Base-by-base conservation (phyloP, 306 rosid genomes). In the Erythrophleum fordii region DNA sequence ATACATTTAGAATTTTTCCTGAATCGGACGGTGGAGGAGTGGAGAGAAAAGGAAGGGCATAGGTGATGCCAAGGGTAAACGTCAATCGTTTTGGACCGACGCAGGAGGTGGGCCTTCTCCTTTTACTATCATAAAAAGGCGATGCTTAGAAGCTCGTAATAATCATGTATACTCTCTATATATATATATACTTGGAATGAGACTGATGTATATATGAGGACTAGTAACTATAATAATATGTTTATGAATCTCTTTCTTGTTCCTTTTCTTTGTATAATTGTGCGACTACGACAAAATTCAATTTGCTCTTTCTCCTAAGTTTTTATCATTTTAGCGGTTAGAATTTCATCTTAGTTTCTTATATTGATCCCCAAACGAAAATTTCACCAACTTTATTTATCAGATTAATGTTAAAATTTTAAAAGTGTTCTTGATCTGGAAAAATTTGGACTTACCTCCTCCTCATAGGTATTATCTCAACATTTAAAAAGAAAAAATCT, bases 141-240 rank as follows among this genome's bases (percentile, higher is more conserved):
- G 18, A 85, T 28, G 74, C 65, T 44, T 72, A 71, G 73, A 79
- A 66, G 64, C 78, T 74, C 45, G 65, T 44, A 66, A 58, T 71
- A 76, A 74, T 86, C 76, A 14, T 83, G 83, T 66, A 60, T 22
- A 77, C 76, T 80, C n/a, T n/a, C n/a, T n/a, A n/a, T n/a, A n/a
- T n/a, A n/a, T n/a, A n/a, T n/a, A n/a, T n/a, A n/a, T n/a, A 64
- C 72, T 53, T 11, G 23, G 75, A 73, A 28, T 17, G 77, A 49
- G 88, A 84, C 35, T 61, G 17, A 7, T 87, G 86, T 89, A 75
- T 74, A 85, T 84, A 81, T n/a, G 86, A 85, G 86, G 83, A 67
- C 45, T 62, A 75, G 41, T 48, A 48, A 17, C 56, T 56, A n/a
- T 68, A 6, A 48, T 7, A 4, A 26, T 68, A 68, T 75, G 41